Evolutionary conservation across 1,139 yeast genomes (phyloP).

Genomic region (Scheffersomyces cryptocercus): DNA sequence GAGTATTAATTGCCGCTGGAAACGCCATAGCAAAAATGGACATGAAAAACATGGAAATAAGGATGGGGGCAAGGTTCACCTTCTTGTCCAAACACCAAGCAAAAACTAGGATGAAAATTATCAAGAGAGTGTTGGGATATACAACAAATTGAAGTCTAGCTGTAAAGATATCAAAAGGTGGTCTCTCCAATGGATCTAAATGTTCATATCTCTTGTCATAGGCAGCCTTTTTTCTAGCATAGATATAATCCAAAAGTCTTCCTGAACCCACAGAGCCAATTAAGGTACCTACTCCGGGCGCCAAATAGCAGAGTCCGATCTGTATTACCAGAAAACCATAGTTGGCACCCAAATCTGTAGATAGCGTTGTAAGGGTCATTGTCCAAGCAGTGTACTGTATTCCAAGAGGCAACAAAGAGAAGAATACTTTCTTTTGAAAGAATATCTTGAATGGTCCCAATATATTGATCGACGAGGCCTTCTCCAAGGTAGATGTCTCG

Average conservation of each 20-base stretch:
- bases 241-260: slow-evolving; percentile 44
- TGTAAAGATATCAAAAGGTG: slow-evolving; percentile 25
- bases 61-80: slow-evolving; percentile 53
- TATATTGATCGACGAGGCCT: slow-evolving; percentile 25
- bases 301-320: slow-evolving; percentile 64
- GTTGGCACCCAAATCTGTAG: slow-evolving; percentile 48
- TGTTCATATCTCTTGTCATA: slow-evolving; percentile 46
- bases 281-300: slow-evolving; percentile 59
- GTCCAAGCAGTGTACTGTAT: slow-evolving; percentile 69
- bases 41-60: slow-evolving; percentile 54
- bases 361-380: slow-evolving; percentile 63
- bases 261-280: slow-evolving; percentile 53
- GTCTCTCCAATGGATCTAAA: slow-evolving; percentile 22
- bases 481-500: slow-evolving; percentile 4
- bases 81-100: slow-evolving; percentile 68
- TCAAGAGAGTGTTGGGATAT: slow-evolving; percentile 26
- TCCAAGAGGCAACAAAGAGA: slow-evolving; percentile 51
- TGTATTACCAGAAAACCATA: slow-evolving; percentile 54
- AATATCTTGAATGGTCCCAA: slow-evolving; percentile 50
- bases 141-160: slow-evolving; percentile 27
- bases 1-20: slow-evolving; percentile 25
- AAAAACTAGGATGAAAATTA: slow-evolving; percentile 47
- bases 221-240: slow-evolving; percentile 26
- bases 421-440: slow-evolving; percentile 25
- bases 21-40: slow-evolving; percentile 42